Base-by-base conservation (phyloP, 441 rosid genomes). In the Gossypium davidsonii region DNA sequence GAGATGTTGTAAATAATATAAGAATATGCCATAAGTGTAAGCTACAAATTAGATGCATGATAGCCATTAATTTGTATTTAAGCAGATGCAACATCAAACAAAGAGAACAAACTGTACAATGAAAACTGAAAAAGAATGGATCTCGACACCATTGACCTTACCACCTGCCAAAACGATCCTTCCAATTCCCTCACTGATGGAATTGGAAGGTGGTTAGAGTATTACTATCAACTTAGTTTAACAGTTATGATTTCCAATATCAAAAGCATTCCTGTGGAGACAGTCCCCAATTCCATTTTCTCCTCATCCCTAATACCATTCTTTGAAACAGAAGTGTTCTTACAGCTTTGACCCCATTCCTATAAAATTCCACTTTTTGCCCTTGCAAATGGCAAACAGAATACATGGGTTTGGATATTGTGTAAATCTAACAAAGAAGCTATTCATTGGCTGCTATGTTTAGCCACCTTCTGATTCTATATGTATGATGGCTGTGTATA, bases 1-100 rank as follows among this genome's bases (percentile, higher is more conserved):
- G 18, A 75, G 74, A 74, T 10, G 39, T 76, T 2, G 73, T 15
- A 74, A 53, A 51, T 12, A 11, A 61, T 67, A 77, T 72, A 39
- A 81, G 79, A 60, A 34, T 18, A 75, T 21, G 60, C n/a, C 56
- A 76, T 15, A 72, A 4, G 12, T 0, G 52, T 57, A 17, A 71
- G 34, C 61, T 17, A 12, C 31, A 56, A 44, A 15, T 67, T 61
- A 15, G 59, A 65, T 37, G 42, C 42, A 37, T 37, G 0, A 37
- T 62, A 68, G 20, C 14, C 48, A 39, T 28, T 34, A 68, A 68
- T n/a, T n/a, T 26, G n/a, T 14, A 59, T 46, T 66, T 46, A 21
- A 14, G 56, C 55, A 46, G 28, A 28, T 44, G 49, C 55, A 21
- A 49, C 63, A 64, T 53, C 64, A 20, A 56, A 15, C 25, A 65